Evolutionary conservation across 768 basidiomycete species (phyloP), one percentile per base, ranked within the genome.

Genomic region (Coprinellus aureogranulatus): DNA sequence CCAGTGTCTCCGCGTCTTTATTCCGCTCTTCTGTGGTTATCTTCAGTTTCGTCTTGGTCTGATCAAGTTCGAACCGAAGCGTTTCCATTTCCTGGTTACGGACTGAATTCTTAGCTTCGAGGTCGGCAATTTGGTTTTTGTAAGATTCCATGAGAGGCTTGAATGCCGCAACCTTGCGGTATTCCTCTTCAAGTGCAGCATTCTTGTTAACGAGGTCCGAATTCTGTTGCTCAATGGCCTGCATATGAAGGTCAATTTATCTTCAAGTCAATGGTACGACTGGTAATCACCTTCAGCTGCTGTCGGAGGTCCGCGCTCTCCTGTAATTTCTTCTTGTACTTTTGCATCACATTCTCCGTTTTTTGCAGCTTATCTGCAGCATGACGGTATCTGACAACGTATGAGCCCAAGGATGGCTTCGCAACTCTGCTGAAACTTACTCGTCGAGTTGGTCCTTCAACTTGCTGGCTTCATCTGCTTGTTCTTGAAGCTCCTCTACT

Each of bases 251-350:
- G 16, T 42, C 37, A 34, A 34, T 37, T 50, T 25, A 55, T 14
- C 48, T 50, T 34, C 27, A n/a, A 1, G 20, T 20, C 49, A 16
- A 12, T 5, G n/a, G 34, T n/a, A 26, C 18, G 28, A 5, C 20
- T 26, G 66, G 64, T 25, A 68, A 63, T 2, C 64, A 89, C 92
- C 75, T 90, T 92, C 66, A 95, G 85, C 57, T 88, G 86, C 60
- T 92, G 92, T 26, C 94, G 85, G 20, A 95, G 77, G 61, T 96
- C 92, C 14, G 90, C 93, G 3, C 90, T 86, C 69, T 98, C 97
- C 65, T 98, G 96, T 1, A 98, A 81, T 73, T 98, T 99, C 81
- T 92, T 95, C 77, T 95, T 96, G 73, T 98, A 95, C 71, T 98
- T 99, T 73, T 98, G 94, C 83, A 97, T 92, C 27, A 97, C 94